Conservation (phyloP, 139 green algal genomes). For the Tetradesmus obliquus region DNA sequence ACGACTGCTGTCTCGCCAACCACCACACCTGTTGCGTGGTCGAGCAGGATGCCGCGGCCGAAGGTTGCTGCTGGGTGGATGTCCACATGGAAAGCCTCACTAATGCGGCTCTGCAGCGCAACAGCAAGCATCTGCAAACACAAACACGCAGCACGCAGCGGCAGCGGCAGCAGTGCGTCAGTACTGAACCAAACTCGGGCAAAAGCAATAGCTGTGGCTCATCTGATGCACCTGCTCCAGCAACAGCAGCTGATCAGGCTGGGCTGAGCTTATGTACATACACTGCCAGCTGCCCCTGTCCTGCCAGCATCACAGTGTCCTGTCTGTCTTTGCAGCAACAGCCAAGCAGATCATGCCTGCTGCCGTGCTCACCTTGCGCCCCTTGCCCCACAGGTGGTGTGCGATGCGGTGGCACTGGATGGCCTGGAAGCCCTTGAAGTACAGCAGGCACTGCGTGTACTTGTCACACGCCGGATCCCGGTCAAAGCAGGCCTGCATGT, state of each 20-base stretch:
- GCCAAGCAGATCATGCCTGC: neutral
- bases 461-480: slow-evolving; percentile 94
- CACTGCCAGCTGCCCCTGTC: neutral
- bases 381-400: slow-evolving; percentile 85
- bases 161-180: neutral
- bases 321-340: neutral
- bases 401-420: slow-evolving; percentile 88
- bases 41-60: slow-evolving; percentile 88
- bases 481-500: slow-evolving; percentile 75
- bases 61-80: slow-evolving; percentile 90
- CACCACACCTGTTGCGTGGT: slow-evolving; percentile 95
- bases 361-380: slow-evolving; percentile 61
- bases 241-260: neutral
- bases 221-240: neutral
- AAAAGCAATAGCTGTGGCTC: neutral
- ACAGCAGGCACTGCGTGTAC: slow-evolving; percentile 88
- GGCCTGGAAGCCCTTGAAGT: slow-evolving; percentile 97
- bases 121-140: slow-evolving; percentile 74
- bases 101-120: slow-evolving; percentile 80
- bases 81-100: slow-evolving; percentile 88
- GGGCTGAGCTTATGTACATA: neutral
- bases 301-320: neutral
- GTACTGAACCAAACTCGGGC: neutral
- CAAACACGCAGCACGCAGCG: neutral
- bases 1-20: slow-evolving; percentile 97